A percentile compares a stretch with the other conserved stretches of the same genome.
phyloP scores from a whole-genome alignment of 2,329 filamentous ascomycete species.

The Monilinia fructigena region DNA sequence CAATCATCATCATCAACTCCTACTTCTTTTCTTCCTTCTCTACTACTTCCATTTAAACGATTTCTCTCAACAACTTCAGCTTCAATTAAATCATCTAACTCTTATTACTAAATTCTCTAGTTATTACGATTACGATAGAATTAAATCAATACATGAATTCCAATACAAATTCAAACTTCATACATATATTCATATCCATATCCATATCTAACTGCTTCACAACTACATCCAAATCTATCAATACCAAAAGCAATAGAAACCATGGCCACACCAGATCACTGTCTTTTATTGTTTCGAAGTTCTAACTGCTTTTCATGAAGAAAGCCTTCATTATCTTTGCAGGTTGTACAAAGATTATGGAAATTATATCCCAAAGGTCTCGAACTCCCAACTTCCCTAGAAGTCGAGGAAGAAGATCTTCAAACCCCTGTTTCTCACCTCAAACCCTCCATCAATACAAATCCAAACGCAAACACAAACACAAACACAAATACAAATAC shows the following conservation, averaged over 20 bases:
- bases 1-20: no score
- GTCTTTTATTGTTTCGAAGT: conserved; percentile 92
- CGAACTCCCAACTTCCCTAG: conserved; percentile 41
- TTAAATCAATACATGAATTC: not conserved
- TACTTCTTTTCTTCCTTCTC: no score
- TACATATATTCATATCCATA: not conserved
- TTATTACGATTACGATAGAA: not conserved
- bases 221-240: not conserved
- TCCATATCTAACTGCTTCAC: not conserved
- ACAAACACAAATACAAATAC: conserved; percentile 1
- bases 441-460: not conserved
- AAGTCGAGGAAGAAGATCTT: conserved; percentile 38
- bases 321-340: conserved; percentile 66
- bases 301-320: conserved; percentile 72
- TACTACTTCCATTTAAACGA: not conserved
- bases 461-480: conserved; percentile 2
- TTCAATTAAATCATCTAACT: not conserved
- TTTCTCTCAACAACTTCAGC: not conserved
- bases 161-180: not conserved
- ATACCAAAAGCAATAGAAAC: conserved; percentile 8
- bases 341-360: conserved; percentile 67
- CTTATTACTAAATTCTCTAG: not conserved
- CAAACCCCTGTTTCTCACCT: not conserved
- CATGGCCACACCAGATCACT: conserved; percentile 87
- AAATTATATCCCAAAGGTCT: conserved; percentile 42